Conservation (phyloP, 768 basidiomycete species). For the Lactifluus subvellereus region DNA sequence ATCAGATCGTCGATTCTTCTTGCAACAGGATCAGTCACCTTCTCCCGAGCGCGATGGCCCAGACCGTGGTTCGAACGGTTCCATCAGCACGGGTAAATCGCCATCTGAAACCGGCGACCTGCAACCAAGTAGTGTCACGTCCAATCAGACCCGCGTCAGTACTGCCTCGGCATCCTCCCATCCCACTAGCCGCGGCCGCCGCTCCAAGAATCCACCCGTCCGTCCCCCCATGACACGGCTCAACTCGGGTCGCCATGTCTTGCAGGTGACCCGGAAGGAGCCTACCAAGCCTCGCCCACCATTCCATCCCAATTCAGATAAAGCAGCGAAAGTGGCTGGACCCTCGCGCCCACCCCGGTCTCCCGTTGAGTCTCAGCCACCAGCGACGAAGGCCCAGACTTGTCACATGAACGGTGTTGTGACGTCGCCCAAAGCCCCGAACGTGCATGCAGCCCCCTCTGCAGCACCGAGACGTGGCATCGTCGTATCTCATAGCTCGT, state of each 20-base stretch:
- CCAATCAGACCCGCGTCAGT: slow-evolving; percentile 31
- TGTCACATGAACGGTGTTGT: slow-evolving; percentile 23
- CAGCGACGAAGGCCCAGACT: slow-evolving; percentile 5
- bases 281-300: slow-evolving; percentile 1
- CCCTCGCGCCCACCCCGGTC: slow-evolving; percentile 12
- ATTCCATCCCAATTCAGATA: not conserved
- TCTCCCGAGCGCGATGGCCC: slow-evolving; percentile 35
- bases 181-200: slow-evolving; percentile 25
- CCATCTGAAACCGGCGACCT: slow-evolving; percentile 31
- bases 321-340: slow-evolving; percentile 10
- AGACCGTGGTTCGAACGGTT: slow-evolving; percentile 27
- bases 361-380: slow-evolving; percentile 12
- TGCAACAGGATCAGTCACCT: slow-evolving; percentile 38
- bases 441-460: not conserved
- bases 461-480: slow-evolving; percentile 30
- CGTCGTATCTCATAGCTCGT: slow-evolving; percentile 43
- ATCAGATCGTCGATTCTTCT: slow-evolving; percentile 41
- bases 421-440: not conserved
- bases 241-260: slow-evolving; percentile 17
- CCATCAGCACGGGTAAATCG: slow-evolving; percentile 30
- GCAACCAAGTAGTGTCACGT: slow-evolving; percentile 34
- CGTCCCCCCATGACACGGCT: slow-evolving; percentile 19
- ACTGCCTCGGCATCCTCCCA: slow-evolving; percentile 28
- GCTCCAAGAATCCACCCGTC: slow-evolving; percentile 16
- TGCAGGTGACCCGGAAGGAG: slow-evolving; percentile 13